Percentiles rank a stretch among this genome's conserved stretches.
Evolutionary conservation across 306 rosid genomes (phyloP).

Genomic region (Cicer pinnatifidum): DNA sequence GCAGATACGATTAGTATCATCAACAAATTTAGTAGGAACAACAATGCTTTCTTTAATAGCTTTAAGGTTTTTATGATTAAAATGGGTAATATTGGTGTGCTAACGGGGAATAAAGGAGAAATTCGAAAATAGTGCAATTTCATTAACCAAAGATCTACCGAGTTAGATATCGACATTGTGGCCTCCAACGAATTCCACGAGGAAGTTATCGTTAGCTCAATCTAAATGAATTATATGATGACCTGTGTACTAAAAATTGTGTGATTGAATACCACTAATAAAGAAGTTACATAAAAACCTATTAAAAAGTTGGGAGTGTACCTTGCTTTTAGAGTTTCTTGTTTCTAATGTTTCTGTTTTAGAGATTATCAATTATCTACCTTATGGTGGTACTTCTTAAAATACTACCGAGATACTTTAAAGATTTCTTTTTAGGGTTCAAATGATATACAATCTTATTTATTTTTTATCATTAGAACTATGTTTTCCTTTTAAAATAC

Average conservation of each 20-base stretch:
- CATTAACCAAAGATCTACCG: constrained; percentile 32
- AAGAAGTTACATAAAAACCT: too few relatives aligned
- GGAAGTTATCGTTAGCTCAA: constrained; percentile 20
- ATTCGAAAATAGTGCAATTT: constrained; percentile 42
- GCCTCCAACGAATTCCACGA: not conserved
- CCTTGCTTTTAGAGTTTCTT: too few relatives aligned
- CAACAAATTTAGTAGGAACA: constrained; percentile 19
- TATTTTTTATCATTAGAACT: too few relatives aligned
- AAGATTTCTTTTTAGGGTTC: too few relatives aligned
- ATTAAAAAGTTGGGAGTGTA: too few relatives aligned
- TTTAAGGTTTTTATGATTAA: constrained; percentile 40
- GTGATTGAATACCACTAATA: too few relatives aligned
- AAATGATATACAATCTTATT: too few relatives aligned
- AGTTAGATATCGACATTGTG: not conserved
- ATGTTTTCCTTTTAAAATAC: too few relatives aligned
- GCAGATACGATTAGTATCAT: constrained; percentile 41
- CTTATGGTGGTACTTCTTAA: too few relatives aligned
- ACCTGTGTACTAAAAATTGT: not conserved
- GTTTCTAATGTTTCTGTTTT: too few relatives aligned
- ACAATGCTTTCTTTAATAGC: constrained; percentile 26
- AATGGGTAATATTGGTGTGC: constrained; percentile 46
- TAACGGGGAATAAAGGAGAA: constrained; percentile 42
- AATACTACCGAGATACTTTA: too few relatives aligned
- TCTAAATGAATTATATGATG: constrained; percentile 3
- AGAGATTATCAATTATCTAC: too few relatives aligned